phyloP scores from a whole-genome alignment of 495 filamentous ascomycete species.

The Penicillium mononematosum region DNA sequence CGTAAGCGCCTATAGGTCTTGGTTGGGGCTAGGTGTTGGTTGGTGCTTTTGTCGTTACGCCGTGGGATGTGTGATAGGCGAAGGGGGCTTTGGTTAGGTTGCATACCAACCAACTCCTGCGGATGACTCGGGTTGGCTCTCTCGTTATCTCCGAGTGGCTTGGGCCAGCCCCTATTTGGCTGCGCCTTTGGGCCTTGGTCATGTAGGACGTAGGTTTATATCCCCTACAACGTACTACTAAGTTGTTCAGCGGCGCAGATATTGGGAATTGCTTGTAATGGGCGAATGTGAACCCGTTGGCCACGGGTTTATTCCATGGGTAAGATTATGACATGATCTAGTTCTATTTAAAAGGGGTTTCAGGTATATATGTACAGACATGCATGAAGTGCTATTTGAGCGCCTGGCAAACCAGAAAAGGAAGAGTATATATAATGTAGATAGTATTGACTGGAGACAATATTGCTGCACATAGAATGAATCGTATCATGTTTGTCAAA shows the following conservation, averaged over 20 bases:
- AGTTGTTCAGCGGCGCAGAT: not conserved
- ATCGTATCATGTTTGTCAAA: constrained; percentile 26
- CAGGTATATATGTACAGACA: not conserved
- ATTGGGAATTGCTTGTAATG: not conserved
- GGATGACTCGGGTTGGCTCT: too few relatives aligned
- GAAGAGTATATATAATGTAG: not conserved
- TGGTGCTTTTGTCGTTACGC: constrained; percentile 5
- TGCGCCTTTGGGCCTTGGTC: not conserved
- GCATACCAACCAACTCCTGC: not conserved
- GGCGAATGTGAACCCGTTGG: not conserved
- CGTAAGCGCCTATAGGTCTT: not conserved
- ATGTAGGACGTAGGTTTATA: not conserved
- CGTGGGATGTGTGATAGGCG: not conserved
- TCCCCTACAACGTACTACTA: not conserved
- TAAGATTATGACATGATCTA: not conserved
- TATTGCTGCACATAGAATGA: constrained; percentile 14
- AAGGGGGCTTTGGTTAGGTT: not conserved
- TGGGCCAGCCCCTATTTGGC: not conserved
- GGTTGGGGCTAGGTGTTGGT: constrained; percentile 3
- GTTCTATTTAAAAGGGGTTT: not conserved
- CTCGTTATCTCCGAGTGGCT: constrained; percentile 3
- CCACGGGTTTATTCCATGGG: not conserved
- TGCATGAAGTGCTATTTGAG: not conserved
- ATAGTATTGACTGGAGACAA: not conserved
- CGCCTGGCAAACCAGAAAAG: not conserved